Conservation (phyloP, 108 stramenopile species). For the Nitzschia sp. region DNA sequence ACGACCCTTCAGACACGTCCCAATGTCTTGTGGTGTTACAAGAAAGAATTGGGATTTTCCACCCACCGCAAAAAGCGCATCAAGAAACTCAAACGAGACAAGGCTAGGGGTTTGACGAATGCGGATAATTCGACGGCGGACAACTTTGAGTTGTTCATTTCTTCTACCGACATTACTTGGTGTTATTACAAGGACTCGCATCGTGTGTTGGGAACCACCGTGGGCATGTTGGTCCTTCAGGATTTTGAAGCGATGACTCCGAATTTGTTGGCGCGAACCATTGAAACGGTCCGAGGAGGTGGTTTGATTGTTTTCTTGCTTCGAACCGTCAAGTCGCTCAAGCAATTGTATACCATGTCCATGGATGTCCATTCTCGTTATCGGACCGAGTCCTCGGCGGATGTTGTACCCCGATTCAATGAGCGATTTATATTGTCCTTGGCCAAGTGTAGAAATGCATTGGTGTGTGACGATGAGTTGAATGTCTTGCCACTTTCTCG, state of each 20-base stretch:
- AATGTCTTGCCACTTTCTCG: constrained; percentile 94
- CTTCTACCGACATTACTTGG: constrained; percentile 94
- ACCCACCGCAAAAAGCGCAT: constrained; percentile 92
- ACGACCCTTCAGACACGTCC: constrained; percentile 80
- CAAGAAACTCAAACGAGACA: constrained; percentile 93
- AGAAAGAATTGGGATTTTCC: constrained; percentile 98
- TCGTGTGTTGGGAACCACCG: constrained; percentile 94
- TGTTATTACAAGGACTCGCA: constrained; percentile 98
- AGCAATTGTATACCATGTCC: constrained; percentile 94
- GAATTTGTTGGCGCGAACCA: constrained; percentile 95
- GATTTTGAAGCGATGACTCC: constrained; percentile 99
- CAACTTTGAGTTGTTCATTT: constrained; percentile 98
- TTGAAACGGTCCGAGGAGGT: constrained; percentile 98
- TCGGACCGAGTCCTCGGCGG: constrained; percentile 86
- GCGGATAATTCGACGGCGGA: constrained; percentile 54
- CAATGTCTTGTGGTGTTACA: constrained; percentile 98
- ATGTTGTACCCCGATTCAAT: constrained; percentile 95
- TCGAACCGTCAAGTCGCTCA: constrained; percentile 90
- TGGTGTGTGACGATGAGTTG: constrained; percentile 98
- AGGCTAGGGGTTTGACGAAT: constrained; percentile 70
- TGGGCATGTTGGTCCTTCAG: constrained; percentile 94
- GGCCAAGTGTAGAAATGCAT: constrained; percentile 82
- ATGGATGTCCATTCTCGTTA: constrained; percentile 99
- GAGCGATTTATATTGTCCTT: constrained; percentile 97
- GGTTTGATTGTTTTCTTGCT: constrained; percentile 96